A percentile compares a stretch with the other conserved stretches of the same genome.
phyloP scores from a whole-genome alignment of 2,329 filamentous ascomycete species.

The Coccinonectria pachysandricola region DNA sequence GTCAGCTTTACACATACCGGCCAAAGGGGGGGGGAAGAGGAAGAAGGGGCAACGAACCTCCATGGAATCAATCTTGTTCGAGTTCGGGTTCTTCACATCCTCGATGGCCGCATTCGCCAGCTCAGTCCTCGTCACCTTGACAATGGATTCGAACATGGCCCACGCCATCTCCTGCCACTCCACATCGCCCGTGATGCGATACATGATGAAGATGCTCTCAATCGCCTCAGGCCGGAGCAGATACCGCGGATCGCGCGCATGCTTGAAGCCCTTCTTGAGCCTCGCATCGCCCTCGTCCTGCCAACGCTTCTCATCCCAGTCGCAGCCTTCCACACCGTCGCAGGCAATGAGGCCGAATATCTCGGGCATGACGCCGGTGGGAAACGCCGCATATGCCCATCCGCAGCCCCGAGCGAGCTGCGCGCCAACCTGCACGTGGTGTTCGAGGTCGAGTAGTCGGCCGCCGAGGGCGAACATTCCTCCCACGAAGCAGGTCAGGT shows the following conservation, averaged over 20 bases:
- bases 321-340: constrained; percentile 23
- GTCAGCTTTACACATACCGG: constrained; percentile 7
- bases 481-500: constrained; percentile 57
- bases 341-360: constrained; percentile 38
- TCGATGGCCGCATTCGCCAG: constrained; percentile 37
- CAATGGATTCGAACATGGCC: constrained; percentile 40
- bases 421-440: constrained; percentile 37
- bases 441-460: constrained; percentile 40
- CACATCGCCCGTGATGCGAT: constrained; percentile 37
- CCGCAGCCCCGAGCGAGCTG: constrained; percentile 43
- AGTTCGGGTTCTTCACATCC: constrained; percentile 27
- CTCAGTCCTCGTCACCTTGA: constrained; percentile 34
- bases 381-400: constrained; percentile 46
- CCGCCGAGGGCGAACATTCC: constrained; percentile 58
- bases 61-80: constrained; percentile 46
- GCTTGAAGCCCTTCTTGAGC: constrained; percentile 50
- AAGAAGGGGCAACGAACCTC: constrained; percentile 32
- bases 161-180: constrained; percentile 41
- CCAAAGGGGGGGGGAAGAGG: constrained; percentile 7
- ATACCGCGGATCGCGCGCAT: constrained; percentile 39
- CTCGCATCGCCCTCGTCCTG: constrained; percentile 10
- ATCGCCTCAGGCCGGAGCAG: constrained; percentile 41
- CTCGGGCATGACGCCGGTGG: constrained; percentile 50
- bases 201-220: constrained; percentile 38
- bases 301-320: constrained; percentile 23